phyloP scores from a whole-genome alignment of 164 flowering plant species.

The Vitis amurensis region DNA sequence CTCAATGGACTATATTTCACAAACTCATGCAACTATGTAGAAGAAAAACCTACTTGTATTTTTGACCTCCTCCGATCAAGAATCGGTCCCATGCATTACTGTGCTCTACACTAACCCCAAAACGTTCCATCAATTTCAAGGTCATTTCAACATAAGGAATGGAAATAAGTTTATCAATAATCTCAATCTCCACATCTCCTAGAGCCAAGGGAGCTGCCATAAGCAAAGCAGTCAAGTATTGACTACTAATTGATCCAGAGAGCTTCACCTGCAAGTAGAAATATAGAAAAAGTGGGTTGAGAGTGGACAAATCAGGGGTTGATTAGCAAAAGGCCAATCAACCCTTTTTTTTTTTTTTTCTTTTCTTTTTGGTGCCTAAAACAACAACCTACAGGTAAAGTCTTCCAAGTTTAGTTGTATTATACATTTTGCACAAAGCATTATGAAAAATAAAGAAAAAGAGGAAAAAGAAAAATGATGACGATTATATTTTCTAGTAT shows the following conservation, averaged over 20 bases:
- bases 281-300: not conserved
- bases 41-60: conserved; percentile 70
- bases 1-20: not conserved
- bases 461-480: too few relatives aligned
- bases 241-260: conserved; percentile 94
- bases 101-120: conserved; percentile 82
- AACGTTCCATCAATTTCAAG: conserved; percentile 90
- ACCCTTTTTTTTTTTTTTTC: too few relatives aligned
- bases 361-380: too few relatives aligned
- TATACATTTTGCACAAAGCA: too few relatives aligned
- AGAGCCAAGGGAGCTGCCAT: conserved; percentile 97
- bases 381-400: too few relatives aligned
- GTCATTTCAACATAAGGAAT: conserved; percentile 99
- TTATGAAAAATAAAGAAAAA: too few relatives aligned
- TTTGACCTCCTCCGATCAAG: conserved; percentile 82
- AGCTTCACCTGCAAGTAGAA: conserved; percentile 75
- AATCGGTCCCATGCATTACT: conserved; percentile 82
- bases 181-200: conserved; percentile 94
- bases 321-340: not conserved
- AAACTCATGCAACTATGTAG: not conserved
- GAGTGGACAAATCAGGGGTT: not conserved
- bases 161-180: conserved; percentile 87
- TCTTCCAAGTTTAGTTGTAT: too few relatives aligned
- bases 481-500: too few relatives aligned
- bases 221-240: conserved; percentile 94